Base-by-base conservation (phyloP, 2,329 filamentous ascomycete genomes). In the Aspergillaceae sp. region DNA sequence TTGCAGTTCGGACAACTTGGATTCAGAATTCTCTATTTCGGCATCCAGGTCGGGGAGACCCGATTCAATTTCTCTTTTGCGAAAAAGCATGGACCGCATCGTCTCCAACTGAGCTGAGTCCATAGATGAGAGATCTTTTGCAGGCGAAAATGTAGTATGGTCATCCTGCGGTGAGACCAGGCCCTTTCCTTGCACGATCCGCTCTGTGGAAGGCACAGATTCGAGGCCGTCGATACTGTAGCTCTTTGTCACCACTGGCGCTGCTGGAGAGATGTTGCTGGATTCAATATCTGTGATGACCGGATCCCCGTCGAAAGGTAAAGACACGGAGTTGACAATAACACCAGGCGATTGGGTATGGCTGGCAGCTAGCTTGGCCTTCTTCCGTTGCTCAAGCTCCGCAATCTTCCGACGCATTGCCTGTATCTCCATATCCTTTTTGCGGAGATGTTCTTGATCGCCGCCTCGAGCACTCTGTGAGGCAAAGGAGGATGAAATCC, bases 41-140 rank as follows among this genome's bases (percentile, higher is more conserved):
- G 67, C 68, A 42, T 77, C 70, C 28, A 74, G 54, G 9, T 64
- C 62, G 36, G 73, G 69, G 41, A 76, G 58, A 7, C 67, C 70
- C 26, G 69, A 68, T 52, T 75, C 66, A n/a, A 77, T 71, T 36
- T 75, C 71, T 47, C 68, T 66, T 51, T 72, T 71, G 28, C 72
- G 66, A 26, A 68, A 56, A 36, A 67, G 57, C 46, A 67, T 72
- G 41, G 59, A 57, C 30, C 64, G 63, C 46, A 69, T 55, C 27
- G 54, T 56, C 42, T 66, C 62, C 27, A 65, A 47, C 19, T 54
- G 46, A 40, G 41, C 37, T 29, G 48, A 40, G 11, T 60, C 52
- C 44, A 58, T 48, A 4, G 56, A 53, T n/a, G 54, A 52, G 29
- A 53, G 50, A 7, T 51, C 47, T 38, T 50, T 27, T 19, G 34